Percentiles rank a stretch among this genome's conserved stretches.
phyloP scores from a whole-genome alignment of 768 basidiomycete species.

The Crassisporium funariophilum region DNA sequence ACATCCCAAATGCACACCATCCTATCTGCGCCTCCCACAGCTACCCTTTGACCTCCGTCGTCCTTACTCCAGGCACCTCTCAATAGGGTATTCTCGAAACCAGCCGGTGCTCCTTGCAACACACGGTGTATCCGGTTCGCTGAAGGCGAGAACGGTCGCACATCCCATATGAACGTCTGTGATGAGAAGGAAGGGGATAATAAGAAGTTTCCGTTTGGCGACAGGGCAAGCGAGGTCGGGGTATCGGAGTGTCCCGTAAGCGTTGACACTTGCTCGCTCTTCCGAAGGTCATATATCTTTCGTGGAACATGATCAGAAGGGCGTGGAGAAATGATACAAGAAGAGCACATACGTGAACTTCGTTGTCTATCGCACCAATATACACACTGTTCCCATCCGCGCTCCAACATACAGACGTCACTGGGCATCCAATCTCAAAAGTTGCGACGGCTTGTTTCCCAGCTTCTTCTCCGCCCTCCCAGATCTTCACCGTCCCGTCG shows the following conservation, averaged over 20 bases:
- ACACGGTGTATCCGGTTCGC: slow-evolving; percentile 80
- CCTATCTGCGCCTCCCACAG: slow-evolving; percentile 88
- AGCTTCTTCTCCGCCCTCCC: slow-evolving; percentile 85
- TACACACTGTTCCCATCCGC: slow-evolving; percentile 89
- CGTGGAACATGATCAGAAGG: slow-evolving; percentile 2
- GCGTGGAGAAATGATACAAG: slow-evolving; percentile 5
- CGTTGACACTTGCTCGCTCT: slow-evolving; percentile 76
- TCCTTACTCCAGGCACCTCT: slow-evolving; percentile 87
- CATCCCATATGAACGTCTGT: slow-evolving; percentile 86
- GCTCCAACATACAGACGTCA: slow-evolving; percentile 91
- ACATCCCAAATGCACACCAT: slow-evolving; percentile 89
- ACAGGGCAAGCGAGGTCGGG: slow-evolving; percentile 89
- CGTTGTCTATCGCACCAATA: slow-evolving; percentile 93
- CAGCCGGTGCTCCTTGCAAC: slow-evolving; percentile 85
- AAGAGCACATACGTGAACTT: slow-evolving; percentile 76
- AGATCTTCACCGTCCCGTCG: slow-evolving; percentile 89
- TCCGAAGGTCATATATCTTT: slow-evolving; percentile 90
- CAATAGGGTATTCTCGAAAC: slow-evolving; percentile 89
- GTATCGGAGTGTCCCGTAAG: slow-evolving; percentile 90
- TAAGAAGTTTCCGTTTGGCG: slow-evolving; percentile 84
- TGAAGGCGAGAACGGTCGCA: slow-evolving; percentile 90
- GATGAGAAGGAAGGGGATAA: slow-evolving; percentile 92
- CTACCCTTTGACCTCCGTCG: slow-evolving; percentile 78
- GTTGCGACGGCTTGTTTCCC: slow-evolving; percentile 74
- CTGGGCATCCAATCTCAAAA: slow-evolving; percentile 86